Base-by-base conservation (phyloP, 2,329 filamentous ascomycete genomes). In the Monilinia fructicola region DNA sequence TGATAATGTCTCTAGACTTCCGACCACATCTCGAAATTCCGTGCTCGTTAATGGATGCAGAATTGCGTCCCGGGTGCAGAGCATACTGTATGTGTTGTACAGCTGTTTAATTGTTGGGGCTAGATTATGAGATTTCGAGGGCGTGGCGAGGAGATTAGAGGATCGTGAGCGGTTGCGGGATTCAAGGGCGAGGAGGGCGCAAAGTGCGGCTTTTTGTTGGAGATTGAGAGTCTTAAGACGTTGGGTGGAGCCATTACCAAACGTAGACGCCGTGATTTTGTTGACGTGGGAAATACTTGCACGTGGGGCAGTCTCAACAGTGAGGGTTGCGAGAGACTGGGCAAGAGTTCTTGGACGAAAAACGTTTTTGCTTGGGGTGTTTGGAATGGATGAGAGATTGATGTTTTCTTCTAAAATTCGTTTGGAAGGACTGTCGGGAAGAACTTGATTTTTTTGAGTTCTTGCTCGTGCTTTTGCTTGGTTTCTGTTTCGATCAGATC, bases 161-260 rank as follows among this genome's bases (percentile, higher is more conserved):
- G 80, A 85, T 66, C 81, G 79, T 64, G 80, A 80, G 59, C 86
- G 83, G 71, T 86, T 89, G 69, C 87, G 87, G 73, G 90, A 91
- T 77, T 97, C 93, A n/a, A 95, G 86, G 2, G 92, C 92, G 50
- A 94, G 84, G 18, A 99, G 83, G 0, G 94, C 87, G 79, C 95
- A 99, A 12, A 99, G 83, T 0, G 94, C 93, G 4, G 94, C 95
- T 78, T 97, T 98, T 78, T 99, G 95, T 76, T 99, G 96, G 2
- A 99, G 84, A 76, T 98, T 99, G 66, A 99, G 85, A 5, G 89
- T 88, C 77, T 91, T 90, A 18, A 99, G 86, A 67, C 95, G 87
- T 73, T 97, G 92, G 16, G 84, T 86, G 1, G 93, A 90, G 46
- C 93, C 93, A 73, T 97, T 94, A 76, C 91, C 92, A 78, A 99